Evolutionary conservation across 2,329 filamentous ascomycete species (phyloP).

Genomic region (Pseudogymnoascus sp.): DNA sequence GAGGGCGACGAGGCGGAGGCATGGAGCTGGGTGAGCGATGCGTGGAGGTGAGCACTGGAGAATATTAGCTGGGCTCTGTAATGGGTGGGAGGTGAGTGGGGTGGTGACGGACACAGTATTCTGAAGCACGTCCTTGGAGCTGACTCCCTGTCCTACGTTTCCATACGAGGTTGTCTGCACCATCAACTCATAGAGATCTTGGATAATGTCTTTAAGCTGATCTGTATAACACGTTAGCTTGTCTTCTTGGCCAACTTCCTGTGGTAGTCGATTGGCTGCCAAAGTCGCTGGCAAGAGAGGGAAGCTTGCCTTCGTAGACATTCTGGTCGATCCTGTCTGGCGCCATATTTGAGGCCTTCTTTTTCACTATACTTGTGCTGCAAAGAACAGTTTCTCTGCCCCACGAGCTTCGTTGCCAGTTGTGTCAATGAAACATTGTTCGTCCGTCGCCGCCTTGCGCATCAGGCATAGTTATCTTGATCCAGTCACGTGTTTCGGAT

Average conservation of each 20-base stretch:
- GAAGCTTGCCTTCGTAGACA: constrained; percentile 1
- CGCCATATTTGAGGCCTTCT: background rate
- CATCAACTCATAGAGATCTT: constrained; percentile 57
- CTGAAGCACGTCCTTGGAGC: constrained; percentile 46
- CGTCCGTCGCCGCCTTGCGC: background rate
- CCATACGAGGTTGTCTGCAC: constrained; percentile 58
- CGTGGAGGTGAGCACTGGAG: constrained; percentile 35
- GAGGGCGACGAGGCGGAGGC: constrained; percentile 34
- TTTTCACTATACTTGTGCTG: background rate
- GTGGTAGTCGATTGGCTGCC: background rate
- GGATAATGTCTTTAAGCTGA: constrained; percentile 55
- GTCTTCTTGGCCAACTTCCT: background rate
- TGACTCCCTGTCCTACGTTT: constrained; percentile 40
- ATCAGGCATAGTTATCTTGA: background rate
- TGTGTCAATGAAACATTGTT: background rate
- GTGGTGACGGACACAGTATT: constrained; percentile 40
- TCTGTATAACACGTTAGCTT: constrained; percentile 32
- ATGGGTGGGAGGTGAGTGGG: constrained; percentile 3
- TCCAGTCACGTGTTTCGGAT: background rate
- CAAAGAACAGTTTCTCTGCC: background rate
- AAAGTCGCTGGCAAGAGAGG: background rate
- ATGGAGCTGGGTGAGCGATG: constrained; percentile 36
- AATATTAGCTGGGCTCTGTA: constrained; percentile 9
- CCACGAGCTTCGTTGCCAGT: background rate
- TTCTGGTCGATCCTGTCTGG: constrained; percentile 8